Evolutionary conservation across 345 rosid species (phyloP).

Genomic region (Eucalyptus marginata): DNA sequence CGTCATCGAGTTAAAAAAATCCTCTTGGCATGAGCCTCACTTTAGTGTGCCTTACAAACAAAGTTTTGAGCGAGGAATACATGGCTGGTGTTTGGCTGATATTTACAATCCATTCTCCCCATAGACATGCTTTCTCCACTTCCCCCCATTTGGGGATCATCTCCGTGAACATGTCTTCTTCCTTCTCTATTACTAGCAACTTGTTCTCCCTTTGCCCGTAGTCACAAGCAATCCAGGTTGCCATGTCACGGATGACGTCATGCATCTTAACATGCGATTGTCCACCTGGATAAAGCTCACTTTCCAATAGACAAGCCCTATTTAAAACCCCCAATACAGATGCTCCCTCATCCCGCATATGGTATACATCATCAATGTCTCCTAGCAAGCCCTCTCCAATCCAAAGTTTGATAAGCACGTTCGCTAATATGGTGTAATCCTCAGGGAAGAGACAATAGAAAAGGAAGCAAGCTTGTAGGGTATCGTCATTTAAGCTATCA

Average conservation of each 20-base stretch:
- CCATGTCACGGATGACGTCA: slow-evolving; percentile 10
- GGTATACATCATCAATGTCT: neutral
- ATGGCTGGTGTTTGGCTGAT: too few relatives aligned
- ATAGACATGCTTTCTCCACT: too few relatives aligned
- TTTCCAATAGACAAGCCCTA: slow-evolving; percentile 2
- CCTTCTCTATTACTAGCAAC: too few relatives aligned
- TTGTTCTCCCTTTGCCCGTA: too few relatives aligned
- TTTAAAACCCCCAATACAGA: neutral
- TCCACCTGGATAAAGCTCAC: neutral
- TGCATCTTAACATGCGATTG: neutral
- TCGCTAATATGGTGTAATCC: neutral
- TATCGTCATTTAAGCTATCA: neutral
- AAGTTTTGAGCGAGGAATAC: too few relatives aligned
- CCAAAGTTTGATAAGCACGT: slow-evolving; percentile 4
- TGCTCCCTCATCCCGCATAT: neutral
- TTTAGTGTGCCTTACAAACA: too few relatives aligned
- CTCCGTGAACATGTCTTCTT: too few relatives aligned
- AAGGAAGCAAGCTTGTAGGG: neutral
- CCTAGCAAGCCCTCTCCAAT: slow-evolving; percentile 8
- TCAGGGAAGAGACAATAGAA: slow-evolving; percentile 2
- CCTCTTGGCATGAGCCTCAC: too few relatives aligned
- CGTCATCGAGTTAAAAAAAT: too few relatives aligned
- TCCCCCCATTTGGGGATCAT: too few relatives aligned
- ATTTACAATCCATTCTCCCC: too few relatives aligned
- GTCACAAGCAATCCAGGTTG: slow-evolving; percentile 3